These are phyloP conservation scores for Pseudoneurospora amorphoporcata DNA, from an alignment of 495 filamentous ascomycete species.

Conservation along the genomic window DNA sequence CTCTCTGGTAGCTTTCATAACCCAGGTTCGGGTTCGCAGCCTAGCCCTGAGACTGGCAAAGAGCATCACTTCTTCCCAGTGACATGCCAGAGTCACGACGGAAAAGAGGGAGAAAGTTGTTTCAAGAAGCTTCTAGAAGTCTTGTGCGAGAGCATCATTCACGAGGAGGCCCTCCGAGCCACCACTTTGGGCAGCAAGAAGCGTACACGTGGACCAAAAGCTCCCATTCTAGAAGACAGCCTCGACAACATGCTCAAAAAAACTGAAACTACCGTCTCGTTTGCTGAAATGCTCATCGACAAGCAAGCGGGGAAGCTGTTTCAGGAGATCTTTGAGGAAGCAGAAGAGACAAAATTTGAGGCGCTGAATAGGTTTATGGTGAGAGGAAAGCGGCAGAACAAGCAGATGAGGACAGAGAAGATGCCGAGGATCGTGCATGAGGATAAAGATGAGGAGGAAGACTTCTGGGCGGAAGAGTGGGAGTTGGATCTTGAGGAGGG, in stretches of 20 bases:
- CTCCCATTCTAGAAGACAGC: background rate
- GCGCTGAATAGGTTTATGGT: background rate
- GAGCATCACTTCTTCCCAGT: background rate
- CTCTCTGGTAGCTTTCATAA: background rate
- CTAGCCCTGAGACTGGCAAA: background rate
- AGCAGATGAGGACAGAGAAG: background rate
- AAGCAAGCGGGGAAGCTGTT: background rate
- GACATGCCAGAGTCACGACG: background rate
- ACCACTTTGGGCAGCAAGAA: background rate
- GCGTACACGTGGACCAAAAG: background rate
- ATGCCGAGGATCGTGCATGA: background rate
- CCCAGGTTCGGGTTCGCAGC: background rate
- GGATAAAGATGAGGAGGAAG: background rate
- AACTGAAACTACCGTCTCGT: background rate
- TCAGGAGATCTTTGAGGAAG: background rate
- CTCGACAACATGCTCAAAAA: background rate
- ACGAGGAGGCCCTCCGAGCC: background rate
- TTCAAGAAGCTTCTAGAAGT: background rate
- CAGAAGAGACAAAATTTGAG: background rate
- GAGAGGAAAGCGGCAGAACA: background rate
- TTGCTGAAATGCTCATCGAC: background rate
- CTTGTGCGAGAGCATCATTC: background rate
- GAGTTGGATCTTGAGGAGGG: background rate
- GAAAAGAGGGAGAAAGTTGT: background rate
- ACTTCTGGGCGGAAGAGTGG: background rate